phyloP scores from a whole-genome alignment of 441 rosid genomes.

The Pelargonium myrrhifolium region DNA sequence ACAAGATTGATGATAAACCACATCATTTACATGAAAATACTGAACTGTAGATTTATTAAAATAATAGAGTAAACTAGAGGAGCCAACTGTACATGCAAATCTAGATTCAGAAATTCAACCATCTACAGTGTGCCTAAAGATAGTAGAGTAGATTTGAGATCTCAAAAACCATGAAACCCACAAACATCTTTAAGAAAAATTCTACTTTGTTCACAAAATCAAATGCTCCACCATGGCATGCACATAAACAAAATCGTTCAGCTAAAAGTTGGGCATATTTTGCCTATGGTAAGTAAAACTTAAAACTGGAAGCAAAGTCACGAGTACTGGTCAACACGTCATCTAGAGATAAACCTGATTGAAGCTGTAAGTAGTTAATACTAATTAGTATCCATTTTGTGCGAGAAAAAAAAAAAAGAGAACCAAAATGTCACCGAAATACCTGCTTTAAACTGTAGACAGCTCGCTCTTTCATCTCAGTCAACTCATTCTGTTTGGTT shows the following conservation, averaged over 20 bases:
- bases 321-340: not conserved
- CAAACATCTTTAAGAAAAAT: not conserved
- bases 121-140: not conserved
- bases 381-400: not conserved
- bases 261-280: not conserved
- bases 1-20: too few relatives aligned
- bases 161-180: not conserved
- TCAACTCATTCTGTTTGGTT: constrained; percentile 45
- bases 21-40: too few relatives aligned
- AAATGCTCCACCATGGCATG: too few relatives aligned
- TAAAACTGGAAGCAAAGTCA: not conserved
- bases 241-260: too few relatives aligned
- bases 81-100: not conserved
- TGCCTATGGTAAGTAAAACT: not conserved
- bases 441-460: constrained; percentile 81
- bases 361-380: not conserved
- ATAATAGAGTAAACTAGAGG: not conserved
- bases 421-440: constrained; percentile 1
- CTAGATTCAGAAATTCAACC: not conserved
- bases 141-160: not conserved
- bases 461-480: constrained; percentile 71
- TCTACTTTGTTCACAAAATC: not conserved
- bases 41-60: too few relatives aligned
- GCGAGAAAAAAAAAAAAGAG: not conserved
- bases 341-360: not conserved